These are phyloP conservation scores for Nakazawaea ernobii DNA, from an alignment of 805 yeast genomes.

Conservation along the genomic window DNA sequence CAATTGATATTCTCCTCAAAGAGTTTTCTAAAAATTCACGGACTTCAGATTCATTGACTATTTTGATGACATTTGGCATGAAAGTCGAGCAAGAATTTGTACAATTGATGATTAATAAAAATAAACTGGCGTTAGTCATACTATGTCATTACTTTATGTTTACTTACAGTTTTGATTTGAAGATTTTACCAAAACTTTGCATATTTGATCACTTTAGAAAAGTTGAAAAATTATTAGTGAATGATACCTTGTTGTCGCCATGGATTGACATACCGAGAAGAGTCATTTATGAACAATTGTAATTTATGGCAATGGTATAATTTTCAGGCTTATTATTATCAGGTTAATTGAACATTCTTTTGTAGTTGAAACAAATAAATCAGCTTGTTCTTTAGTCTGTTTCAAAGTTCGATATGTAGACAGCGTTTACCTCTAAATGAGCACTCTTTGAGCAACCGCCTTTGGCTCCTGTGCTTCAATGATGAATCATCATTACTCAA, in stretches of 20 bases:
- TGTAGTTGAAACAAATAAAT: too few relatives aligned
- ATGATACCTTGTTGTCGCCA: not conserved
- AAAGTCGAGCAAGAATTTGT: not conserved
- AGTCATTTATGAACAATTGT: not conserved
- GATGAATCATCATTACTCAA: too few relatives aligned
- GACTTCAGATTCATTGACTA: not conserved
- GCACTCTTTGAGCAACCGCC: too few relatives aligned
- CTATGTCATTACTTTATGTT: constrained; percentile 2
- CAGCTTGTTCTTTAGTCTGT: too few relatives aligned
- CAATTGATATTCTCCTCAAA: not conserved
- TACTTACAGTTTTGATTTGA: not conserved
- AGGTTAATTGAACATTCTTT: too few relatives aligned
- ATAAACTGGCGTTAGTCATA: not conserved
- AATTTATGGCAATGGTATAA: too few relatives aligned
- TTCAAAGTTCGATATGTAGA: too few relatives aligned
- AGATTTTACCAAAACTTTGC: not conserved
- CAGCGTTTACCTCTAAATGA: too few relatives aligned
- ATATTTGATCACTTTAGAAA: not conserved
- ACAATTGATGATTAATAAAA: not conserved
- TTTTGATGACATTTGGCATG: not conserved
- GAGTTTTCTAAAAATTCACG: not conserved
- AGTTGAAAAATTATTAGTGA: not conserved
- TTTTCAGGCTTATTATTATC: too few relatives aligned
- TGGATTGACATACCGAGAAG: constrained; percentile 2
- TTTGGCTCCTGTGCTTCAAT: too few relatives aligned